Evolutionary conservation across 148 eudicot species (phyloP).

Genomic region (Spergularia bocconei): DNA sequence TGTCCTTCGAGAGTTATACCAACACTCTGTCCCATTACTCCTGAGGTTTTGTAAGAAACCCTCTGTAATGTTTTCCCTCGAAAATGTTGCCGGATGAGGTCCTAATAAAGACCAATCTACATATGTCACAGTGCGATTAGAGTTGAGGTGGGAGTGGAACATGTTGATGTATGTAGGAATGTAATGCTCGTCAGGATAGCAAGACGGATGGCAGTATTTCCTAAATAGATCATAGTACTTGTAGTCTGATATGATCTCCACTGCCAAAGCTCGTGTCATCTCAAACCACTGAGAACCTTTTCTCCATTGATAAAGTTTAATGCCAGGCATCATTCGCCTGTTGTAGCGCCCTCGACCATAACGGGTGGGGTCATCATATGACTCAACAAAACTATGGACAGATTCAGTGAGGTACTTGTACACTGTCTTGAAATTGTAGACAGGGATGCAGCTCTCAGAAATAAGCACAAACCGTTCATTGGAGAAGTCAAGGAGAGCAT

Average conservation of each 20-base stretch:
- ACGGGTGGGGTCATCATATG: conserved; percentile 70
- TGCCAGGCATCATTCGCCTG: conserved; percentile 55
- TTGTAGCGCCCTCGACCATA: conserved; percentile 84
- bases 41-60: conserved; percentile 55
- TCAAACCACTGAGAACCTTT: conserved; percentile 92
- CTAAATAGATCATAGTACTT: conserved; percentile 60
- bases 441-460: conserved; percentile 83
- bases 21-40: conserved; percentile 63
- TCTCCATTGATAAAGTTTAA: conserved; percentile 63
- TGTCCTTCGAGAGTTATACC: conserved; percentile 43
- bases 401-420: conserved; percentile 68
- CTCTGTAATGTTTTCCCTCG: conserved; percentile 51
- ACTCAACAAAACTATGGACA: conserved; percentile 57
- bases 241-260: conserved; percentile 56
- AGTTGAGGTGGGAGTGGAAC: conserved; percentile 42
- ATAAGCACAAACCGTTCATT: conserved; percentile 75
- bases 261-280: conserved; percentile 50
- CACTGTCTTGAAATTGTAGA: conserved; percentile 64
- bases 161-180: conserved; percentile 61
- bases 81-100: conserved; percentile 73
- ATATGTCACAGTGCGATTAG: conserved; percentile 71
- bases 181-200: conserved; percentile 87
- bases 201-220: conserved; percentile 61
- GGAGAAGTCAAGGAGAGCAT: conserved; percentile 82
- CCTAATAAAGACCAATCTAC: conserved; percentile 68